phyloP scores from a whole-genome alignment of 805 yeast genomes.

The Zygoascus biomembranicola region DNA sequence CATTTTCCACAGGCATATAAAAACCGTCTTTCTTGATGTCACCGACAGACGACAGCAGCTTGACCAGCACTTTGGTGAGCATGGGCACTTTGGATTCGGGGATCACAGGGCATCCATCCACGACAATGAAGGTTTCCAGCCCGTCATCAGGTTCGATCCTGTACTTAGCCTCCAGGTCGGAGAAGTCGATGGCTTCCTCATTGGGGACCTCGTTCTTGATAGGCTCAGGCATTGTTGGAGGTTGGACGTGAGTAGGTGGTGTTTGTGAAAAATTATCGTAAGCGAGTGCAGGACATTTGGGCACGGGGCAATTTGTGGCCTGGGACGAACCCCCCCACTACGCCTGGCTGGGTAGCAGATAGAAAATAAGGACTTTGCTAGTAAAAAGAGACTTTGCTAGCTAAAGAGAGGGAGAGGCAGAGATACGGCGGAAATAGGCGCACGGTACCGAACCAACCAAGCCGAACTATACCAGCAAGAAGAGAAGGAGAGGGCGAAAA shows the following conservation, averaged over 20 bases:
- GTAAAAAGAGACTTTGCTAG: too few species aligned
- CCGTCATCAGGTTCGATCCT: conserved; percentile 51
- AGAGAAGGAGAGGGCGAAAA: too few species aligned
- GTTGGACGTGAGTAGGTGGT: background rate
- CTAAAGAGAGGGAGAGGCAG: too few species aligned
- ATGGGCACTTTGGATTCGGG: conserved; percentile 83
- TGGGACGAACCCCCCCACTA: background rate
- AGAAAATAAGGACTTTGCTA: too few species aligned
- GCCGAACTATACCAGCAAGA: too few species aligned
- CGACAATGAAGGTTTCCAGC: conserved; percentile 70
- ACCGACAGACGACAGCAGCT: conserved; percentile 72
- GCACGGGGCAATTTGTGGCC: background rate
- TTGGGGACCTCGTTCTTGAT: conserved; percentile 4
- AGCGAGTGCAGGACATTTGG: background rate
- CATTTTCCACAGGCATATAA: conserved; percentile 65
- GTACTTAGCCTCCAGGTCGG: conserved; percentile 76
- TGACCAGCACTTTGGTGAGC: conserved; percentile 74
- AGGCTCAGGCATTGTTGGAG: conserved; percentile 12
- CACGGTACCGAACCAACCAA: too few species aligned
- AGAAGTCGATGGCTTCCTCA: conserved; percentile 50
- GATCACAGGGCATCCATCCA: conserved; percentile 94
- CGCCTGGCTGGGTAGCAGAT: too few species aligned
- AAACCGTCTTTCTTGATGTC: conserved; percentile 58
- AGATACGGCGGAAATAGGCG: too few species aligned
- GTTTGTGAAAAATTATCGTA: background rate